These are phyloP conservation scores for Saccharomyces hybrid DNA, from an alignment of 1,139 yeast species.

Conservation along the genomic window DNA sequence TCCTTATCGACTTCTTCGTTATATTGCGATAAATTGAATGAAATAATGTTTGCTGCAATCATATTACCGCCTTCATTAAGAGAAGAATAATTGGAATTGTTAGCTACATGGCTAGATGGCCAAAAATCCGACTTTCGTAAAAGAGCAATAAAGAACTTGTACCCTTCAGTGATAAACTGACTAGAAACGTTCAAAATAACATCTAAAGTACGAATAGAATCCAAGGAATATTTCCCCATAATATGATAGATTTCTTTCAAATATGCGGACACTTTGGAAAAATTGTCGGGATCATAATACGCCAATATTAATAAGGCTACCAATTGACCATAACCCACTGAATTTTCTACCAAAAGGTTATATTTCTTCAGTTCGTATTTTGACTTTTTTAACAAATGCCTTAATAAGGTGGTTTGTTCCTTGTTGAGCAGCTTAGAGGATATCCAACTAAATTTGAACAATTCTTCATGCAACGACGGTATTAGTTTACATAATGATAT, in stretches of 20 bases:
- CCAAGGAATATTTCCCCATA: constrained; percentile 73
- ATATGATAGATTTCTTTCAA: constrained; percentile 46
- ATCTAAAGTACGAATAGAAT: constrained; percentile 66
- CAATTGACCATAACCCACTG: constrained; percentile 73
- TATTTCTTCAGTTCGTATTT: constrained; percentile 64
- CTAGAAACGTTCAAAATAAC: constrained; percentile 47
- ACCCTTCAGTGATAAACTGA: constrained; percentile 39
- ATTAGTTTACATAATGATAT: constrained; percentile 10
- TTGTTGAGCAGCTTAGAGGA: constrained; percentile 18
- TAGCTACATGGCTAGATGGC: constrained; percentile 41
- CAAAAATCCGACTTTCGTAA: constrained; percentile 55
- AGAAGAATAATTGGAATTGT: constrained; percentile 21
- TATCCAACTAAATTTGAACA: constrained; percentile 23
- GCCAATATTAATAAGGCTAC: constrained; percentile 45
- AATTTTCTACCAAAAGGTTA: constrained; percentile 68
- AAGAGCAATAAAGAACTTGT: constrained; percentile 42
- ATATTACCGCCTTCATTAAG: constrained; percentile 48
- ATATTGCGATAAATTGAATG: constrained; percentile 40
- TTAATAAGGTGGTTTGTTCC: constrained; percentile 16
- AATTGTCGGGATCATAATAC: constrained; percentile 37
- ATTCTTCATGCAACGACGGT: constrained; percentile 14
- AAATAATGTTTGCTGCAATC: constrained; percentile 53
- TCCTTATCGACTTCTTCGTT: constrained; percentile 33
- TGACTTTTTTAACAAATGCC: constrained; percentile 22
- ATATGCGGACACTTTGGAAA: constrained; percentile 40